phyloP scores from a whole-genome alignment of 2,329 filamentous ascomycete genomes.

The Botrytis porri region DNA sequence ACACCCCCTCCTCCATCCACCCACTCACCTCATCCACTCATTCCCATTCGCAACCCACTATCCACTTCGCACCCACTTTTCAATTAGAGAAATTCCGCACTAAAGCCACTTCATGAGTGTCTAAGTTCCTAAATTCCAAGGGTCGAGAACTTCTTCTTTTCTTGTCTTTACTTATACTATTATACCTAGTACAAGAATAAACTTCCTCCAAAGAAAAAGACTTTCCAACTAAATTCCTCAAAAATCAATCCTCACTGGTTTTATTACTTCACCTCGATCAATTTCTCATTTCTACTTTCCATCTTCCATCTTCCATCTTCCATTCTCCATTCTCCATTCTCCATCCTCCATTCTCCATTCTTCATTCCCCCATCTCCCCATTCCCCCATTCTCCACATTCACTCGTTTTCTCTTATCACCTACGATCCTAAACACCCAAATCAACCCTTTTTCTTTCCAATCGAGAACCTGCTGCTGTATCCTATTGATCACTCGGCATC shows the following conservation, averaged over 20 bases:
- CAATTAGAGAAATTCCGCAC: background rate
- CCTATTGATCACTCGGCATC: background rate
- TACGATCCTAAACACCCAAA: background rate
- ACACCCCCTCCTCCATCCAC: background rate
- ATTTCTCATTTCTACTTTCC: background rate
- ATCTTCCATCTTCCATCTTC: background rate
- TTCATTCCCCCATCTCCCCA: background rate
- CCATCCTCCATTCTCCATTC: background rate
- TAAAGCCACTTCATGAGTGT: background rate
- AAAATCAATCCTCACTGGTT: background rate
- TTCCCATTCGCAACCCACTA: background rate
- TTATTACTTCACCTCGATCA: background rate
- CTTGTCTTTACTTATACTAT: background rate
- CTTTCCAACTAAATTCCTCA: background rate
- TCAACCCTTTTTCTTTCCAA: background rate
- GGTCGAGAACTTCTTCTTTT: background rate
- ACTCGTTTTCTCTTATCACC: slow-evolving; percentile 1
- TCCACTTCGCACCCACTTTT: background rate
- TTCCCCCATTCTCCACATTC: slow-evolving; percentile 11
- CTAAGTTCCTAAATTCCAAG: background rate
- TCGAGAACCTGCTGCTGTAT: background rate
- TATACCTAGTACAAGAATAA: background rate
- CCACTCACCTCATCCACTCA: background rate
- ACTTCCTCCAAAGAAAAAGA: background rate
- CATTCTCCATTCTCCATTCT: background rate